These are phyloP conservation scores for Clitopilus hobsonii DNA, from an alignment of 768 basidiomycete genomes.

Conservation along the genomic window DNA sequence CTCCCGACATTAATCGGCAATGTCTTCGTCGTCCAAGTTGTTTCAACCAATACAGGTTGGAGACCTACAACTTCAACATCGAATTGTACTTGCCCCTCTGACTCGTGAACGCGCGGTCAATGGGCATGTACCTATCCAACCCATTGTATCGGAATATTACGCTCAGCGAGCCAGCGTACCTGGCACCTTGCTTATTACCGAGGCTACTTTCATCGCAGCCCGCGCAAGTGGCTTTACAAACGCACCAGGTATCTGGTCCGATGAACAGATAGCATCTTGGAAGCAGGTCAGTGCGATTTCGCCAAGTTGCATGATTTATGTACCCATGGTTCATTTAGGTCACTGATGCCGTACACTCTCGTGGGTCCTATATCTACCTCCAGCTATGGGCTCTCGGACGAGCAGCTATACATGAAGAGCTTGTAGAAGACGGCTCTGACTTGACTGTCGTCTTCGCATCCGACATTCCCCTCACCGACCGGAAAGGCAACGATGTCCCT, in stretches of 20 bases:
- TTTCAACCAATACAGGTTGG: constrained; percentile 39
- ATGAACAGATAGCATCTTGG: constrained; percentile 56
- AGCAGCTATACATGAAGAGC: constrained; percentile 24
- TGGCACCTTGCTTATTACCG: constrained; percentile 49
- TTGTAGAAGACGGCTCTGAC: constrained; percentile 29
- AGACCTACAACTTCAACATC: constrained; percentile 29
- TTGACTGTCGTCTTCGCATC: constrained; percentile 30
- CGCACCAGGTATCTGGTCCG: constrained; percentile 53
- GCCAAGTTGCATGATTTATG: constrained; percentile 14
- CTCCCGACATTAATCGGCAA: neutral
- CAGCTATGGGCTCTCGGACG: constrained; percentile 61
- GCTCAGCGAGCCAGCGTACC: constrained; percentile 36
- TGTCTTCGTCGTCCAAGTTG: constrained; percentile 18
- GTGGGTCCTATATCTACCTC: constrained; percentile 41
- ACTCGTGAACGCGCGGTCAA: constrained; percentile 18
- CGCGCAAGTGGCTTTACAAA: constrained; percentile 38
- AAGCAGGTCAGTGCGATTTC: constrained; percentile 38
- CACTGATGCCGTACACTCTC: constrained; percentile 48
- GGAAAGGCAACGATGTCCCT: constrained; percentile 23
- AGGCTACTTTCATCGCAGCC: constrained; percentile 43
- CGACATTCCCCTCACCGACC: constrained; percentile 16
- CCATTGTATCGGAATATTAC: constrained; percentile 41
- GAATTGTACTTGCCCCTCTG: constrained; percentile 38
- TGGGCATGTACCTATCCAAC: constrained; percentile 24
- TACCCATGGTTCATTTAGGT: too few species aligned